A percentile compares a stretch with the other conserved stretches of the same genome.
phyloP scores from a whole-genome alignment of 306 rosid genomes.

The Ochetophila trinervis region DNA sequence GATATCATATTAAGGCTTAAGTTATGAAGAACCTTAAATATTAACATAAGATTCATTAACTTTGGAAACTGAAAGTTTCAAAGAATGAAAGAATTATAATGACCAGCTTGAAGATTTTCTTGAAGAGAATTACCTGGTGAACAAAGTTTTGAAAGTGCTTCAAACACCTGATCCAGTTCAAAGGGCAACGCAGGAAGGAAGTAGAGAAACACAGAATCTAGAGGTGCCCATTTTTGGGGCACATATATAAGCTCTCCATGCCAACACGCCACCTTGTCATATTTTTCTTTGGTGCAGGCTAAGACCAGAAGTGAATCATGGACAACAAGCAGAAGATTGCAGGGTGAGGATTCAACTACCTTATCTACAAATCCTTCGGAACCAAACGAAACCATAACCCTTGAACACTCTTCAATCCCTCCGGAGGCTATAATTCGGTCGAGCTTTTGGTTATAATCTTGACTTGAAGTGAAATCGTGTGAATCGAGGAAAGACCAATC shows the following conservation, averaged over 20 bases:
- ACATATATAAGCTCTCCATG: conserved; percentile 77
- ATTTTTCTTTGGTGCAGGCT: conserved; percentile 65
- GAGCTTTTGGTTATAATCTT: conserved; percentile 29
- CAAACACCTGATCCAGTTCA: conserved; percentile 49
- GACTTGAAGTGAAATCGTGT: conserved; percentile 21
- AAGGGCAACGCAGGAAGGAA: conserved; percentile 78
- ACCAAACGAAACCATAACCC: conserved; percentile 66
- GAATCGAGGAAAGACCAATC: conserved; percentile 83
- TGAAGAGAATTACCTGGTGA: conserved; percentile 45
- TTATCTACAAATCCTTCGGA: conserved; percentile 73
- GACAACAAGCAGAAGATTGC: conserved; percentile 45
- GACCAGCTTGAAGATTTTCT: neutral
- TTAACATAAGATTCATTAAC: no score
- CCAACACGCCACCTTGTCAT: conserved; percentile 85
- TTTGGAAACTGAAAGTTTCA: neutral
- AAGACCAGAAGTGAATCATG: conserved; percentile 74
- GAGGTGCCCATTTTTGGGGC: conserved; percentile 72
- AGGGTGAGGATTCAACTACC: conserved; percentile 43
- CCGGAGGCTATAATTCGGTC: conserved; percentile 58
- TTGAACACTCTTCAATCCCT: conserved; percentile 53
- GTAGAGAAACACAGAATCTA: conserved; percentile 76
- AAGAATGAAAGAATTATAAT: neutral
- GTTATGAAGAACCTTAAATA: no score
- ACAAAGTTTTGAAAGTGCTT: conserved; percentile 50
- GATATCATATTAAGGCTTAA: no score